phyloP scores from a whole-genome alignment of 2,329 filamentous ascomycete genomes.

The Microcera coccophila region DNA sequence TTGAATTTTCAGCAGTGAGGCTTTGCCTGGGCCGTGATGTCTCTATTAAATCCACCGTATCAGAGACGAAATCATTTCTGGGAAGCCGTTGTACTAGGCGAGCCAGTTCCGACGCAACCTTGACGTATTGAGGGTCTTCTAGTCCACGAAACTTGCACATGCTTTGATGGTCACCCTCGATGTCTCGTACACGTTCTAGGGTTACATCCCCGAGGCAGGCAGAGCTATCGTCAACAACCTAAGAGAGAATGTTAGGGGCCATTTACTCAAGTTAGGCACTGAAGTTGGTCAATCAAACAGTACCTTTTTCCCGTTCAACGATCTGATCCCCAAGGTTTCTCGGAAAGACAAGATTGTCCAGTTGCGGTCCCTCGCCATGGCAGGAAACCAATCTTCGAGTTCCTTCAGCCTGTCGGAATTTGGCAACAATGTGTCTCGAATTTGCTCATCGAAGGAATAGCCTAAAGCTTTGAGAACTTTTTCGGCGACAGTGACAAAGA shows the following conservation, averaged over 20 bases:
- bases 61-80: background rate
- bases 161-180: slow-evolving; percentile 32
- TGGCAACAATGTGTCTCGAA: slow-evolving; percentile 33
- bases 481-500: slow-evolving; percentile 19
- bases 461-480: slow-evolving; percentile 14
- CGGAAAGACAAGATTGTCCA: slow-evolving; percentile 37
- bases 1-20: too few species aligned
- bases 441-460: slow-evolving; percentile 29
- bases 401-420: slow-evolving; percentile 30
- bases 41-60: too few species aligned
- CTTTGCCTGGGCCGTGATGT: too few species aligned
- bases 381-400: slow-evolving; percentile 29
- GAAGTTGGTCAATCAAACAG: too few species aligned
- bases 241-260: slow-evolving; percentile 7
- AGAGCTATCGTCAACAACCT: slow-evolving; percentile 36
- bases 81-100: slow-evolving; percentile 2
- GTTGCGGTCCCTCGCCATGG: slow-evolving; percentile 24
- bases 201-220: slow-evolving; percentile 30
- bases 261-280: background rate
- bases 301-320: slow-evolving; percentile 1
- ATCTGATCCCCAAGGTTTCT: slow-evolving; percentile 19
- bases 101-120: slow-evolving; percentile 26
- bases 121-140: slow-evolving; percentile 30
- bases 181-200: slow-evolving; percentile 33
- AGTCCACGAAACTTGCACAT: slow-evolving; percentile 33